phyloP scores from a whole-genome alignment of 2,329 filamentous ascomycete species.

The Graphilbum fragrans region DNA sequence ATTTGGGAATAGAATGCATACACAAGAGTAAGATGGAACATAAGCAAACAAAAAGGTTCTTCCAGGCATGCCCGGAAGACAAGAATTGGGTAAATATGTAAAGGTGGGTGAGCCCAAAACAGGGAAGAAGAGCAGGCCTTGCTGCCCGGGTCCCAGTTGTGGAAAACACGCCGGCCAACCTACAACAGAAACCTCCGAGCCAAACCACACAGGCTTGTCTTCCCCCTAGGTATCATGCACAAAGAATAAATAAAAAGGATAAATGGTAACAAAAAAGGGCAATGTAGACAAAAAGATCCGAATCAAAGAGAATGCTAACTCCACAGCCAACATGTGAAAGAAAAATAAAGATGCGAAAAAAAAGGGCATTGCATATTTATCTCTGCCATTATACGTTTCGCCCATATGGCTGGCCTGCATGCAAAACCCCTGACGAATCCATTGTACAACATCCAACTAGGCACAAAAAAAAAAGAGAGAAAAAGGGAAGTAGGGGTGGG shows the following conservation, averaged over 20 bases:
- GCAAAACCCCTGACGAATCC: constrained; percentile 2
- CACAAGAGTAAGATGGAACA: too few species aligned
- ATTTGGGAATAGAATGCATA: too few species aligned
- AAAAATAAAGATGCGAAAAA: not conserved
- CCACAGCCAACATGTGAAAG: constrained; percentile 1
- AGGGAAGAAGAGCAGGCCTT: too few species aligned
- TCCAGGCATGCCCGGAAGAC: not conserved
- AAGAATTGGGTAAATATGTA: not conserved
- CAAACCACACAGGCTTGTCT: too few species aligned
- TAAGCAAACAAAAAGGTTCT: not conserved
- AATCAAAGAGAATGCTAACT: not conserved
- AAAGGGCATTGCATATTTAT: too few species aligned
- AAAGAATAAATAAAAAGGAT: constrained; percentile 1
- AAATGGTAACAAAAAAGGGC: not conserved
- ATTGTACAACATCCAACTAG: constrained; percentile 9
- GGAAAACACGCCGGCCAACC: too few species aligned
- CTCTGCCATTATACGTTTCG: constrained; percentile 4
- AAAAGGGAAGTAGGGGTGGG: not conserved
- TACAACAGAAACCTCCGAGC: too few species aligned
- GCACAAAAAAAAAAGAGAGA: constrained; percentile 7
- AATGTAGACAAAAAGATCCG: too few species aligned
- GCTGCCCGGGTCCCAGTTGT: too few species aligned
- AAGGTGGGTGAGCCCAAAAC: too few species aligned
- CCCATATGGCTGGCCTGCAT: constrained; percentile 4
- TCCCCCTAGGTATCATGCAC: not conserved